Percentiles rank a stretch among this genome's conserved stretches.
Evolutionary conservation across 192 early-diverging fungal species (phyloP).

Genomic region (Funneliformis mosseae): DNA sequence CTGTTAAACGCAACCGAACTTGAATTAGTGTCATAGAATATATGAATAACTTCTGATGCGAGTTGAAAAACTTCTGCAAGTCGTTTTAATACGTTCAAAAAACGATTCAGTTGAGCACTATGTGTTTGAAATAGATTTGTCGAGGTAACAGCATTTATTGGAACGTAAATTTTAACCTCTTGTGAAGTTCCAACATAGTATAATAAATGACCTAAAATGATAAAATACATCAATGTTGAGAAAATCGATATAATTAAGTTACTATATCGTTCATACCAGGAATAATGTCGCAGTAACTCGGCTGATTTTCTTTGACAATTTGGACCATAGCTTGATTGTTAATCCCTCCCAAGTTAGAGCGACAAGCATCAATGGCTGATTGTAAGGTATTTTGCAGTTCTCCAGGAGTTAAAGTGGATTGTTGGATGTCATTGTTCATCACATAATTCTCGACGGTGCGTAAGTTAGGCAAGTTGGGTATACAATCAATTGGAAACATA

Average conservation of each 20-base stretch:
- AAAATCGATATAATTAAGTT: too few relatives aligned
- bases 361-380: slow-evolving; percentile 37
- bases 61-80: slow-evolving; percentile 67
- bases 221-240: not conserved
- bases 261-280: slow-evolving; percentile 40
- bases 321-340: slow-evolving; percentile 32
- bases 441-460: too few relatives aligned
- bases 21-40: slow-evolving; percentile 75
- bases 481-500: too few relatives aligned
- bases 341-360: slow-evolving; percentile 38
- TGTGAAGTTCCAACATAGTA: slow-evolving; percentile 44
- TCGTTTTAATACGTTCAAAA: too few relatives aligned
- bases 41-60: slow-evolving; percentile 56
- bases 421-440: too few relatives aligned
- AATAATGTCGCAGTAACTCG: slow-evolving; percentile 55
- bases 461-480: too few relatives aligned
- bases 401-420: too few relatives aligned
- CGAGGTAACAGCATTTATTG: slow-evolving; percentile 42
- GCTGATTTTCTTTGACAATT: slow-evolving; percentile 37
- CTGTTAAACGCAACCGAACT: slow-evolving; percentile 82
- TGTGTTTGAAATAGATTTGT: too few relatives aligned
- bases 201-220: slow-evolving; percentile 40
- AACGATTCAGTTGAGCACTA: too few relatives aligned
- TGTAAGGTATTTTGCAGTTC: not conserved
- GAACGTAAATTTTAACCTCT: slow-evolving; percentile 43